A percentile compares a stretch with the other conserved stretches of the same genome.
These are phyloP conservation scores for Phialocephala sp. DNA, from an alignment of 2,329 filamentous ascomycete genomes.

Conservation along the genomic window DNA sequence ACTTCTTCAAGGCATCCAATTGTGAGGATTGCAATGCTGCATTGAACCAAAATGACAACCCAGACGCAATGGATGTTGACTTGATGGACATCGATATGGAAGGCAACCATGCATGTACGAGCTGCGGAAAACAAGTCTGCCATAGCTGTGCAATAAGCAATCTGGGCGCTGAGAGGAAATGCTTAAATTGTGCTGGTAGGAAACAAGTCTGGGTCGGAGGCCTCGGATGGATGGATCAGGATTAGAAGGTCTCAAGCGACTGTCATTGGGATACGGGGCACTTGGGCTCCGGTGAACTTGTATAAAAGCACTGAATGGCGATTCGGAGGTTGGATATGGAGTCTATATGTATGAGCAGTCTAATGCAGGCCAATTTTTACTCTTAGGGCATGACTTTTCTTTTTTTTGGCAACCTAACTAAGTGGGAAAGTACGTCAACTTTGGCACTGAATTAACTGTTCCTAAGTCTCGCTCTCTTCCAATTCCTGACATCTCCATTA, in stretches of 20 bases:
- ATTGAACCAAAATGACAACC: slow-evolving; percentile 36
- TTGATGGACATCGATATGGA: slow-evolving; percentile 47
- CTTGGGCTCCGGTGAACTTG: not conserved
- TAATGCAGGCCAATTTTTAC: not conserved
- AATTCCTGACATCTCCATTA: too few relatives aligned
- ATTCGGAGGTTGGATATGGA: not conserved
- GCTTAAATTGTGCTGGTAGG: slow-evolving; percentile 54
- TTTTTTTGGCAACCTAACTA: not conserved
- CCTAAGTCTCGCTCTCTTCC: too few relatives aligned
- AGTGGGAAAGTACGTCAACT: not conserved
- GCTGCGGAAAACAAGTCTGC: slow-evolving; percentile 62
- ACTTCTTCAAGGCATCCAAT: slow-evolving; percentile 42
- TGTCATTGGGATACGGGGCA: not conserved
- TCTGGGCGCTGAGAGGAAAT: slow-evolving; percentile 58
- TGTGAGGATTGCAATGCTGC: slow-evolving; percentile 61
- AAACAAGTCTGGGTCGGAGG: slow-evolving; percentile 1
- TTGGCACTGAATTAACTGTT: not conserved
- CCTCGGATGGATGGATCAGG: slow-evolving; percentile 9
- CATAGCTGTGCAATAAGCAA: slow-evolving; percentile 65
- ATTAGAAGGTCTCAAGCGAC: not conserved
- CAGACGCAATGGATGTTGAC: slow-evolving; percentile 51
- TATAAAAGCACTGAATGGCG: not conserved
- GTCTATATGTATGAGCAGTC: not conserved
- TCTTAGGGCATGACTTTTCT: not conserved
- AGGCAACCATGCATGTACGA: slow-evolving; percentile 49